Evolutionary conservation across 169 alveolate genomes (phyloP).

Genomic region (Perkinsus olseni): DNA sequence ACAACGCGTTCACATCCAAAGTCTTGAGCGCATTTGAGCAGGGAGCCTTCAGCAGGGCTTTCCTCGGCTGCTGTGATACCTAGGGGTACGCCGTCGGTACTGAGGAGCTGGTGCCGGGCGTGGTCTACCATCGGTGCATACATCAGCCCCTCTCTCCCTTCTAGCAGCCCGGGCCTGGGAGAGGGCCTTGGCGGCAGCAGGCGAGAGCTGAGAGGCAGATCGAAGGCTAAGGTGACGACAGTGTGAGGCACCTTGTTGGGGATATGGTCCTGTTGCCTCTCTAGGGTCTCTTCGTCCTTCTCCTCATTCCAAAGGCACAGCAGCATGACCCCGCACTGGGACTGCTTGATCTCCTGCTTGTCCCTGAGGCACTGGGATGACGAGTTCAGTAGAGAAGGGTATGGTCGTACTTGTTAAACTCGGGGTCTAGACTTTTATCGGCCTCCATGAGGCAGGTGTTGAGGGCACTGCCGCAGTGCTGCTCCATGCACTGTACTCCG

Average conservation of each 20-base stretch:
- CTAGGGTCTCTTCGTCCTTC: neutral
- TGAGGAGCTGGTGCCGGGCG: no score
- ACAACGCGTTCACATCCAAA: neutral
- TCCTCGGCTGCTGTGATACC: neutral
- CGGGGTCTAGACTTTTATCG: neutral
- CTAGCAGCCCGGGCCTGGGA: neutral
- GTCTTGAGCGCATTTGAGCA: neutral
- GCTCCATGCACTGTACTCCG: neutral
- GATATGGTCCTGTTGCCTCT: neutral
- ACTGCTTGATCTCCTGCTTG: neutral
- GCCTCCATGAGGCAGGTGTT: neutral
- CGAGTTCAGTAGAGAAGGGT: neutral
- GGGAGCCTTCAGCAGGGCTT: neutral
- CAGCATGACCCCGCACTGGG: neutral
- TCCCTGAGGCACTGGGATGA: neutral
- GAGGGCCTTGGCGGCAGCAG: neutral
- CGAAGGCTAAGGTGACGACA: neutral
- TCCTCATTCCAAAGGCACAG: neutral
- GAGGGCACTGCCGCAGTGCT: neutral
- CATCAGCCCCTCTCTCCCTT: neutral
- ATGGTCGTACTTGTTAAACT: neutral
- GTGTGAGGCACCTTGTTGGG: neutral
- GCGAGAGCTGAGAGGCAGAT: neutral
- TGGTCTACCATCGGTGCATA: neutral
- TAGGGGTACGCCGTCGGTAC: neutral